A percentile compares a stretch with the other conserved stretches of the same genome.
Evolutionary conservation across 768 basidiomycete genomes (phyloP).

Genomic region (Leccinum pellstonianum): DNA sequence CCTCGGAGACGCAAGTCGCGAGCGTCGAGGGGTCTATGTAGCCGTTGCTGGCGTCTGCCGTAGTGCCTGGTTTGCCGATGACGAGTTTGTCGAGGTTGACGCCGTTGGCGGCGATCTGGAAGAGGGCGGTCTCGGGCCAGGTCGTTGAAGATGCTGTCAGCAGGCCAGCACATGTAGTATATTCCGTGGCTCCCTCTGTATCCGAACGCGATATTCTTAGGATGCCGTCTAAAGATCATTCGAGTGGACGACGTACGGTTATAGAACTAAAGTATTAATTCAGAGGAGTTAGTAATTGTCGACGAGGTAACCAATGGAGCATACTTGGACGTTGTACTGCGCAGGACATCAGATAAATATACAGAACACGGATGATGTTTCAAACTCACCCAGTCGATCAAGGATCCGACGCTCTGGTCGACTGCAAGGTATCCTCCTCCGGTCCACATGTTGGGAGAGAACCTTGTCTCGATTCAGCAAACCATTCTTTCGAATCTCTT

Average conservation of each 20-base stretch:
- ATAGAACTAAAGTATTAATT: constrained; percentile 23
- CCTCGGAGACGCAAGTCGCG: constrained; percentile 58
- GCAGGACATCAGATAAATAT: background rate
- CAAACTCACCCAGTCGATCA: constrained; percentile 44
- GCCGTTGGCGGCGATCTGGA: constrained; percentile 52
- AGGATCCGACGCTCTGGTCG: constrained; percentile 36
- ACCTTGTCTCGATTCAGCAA: constrained; percentile 13
- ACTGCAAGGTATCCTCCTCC: constrained; percentile 42
- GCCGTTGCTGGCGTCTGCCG: constrained; percentile 45
- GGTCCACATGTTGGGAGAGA: constrained; percentile 19
- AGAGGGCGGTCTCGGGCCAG: constrained; percentile 61
- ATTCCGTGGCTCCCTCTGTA: constrained; percentile 60
- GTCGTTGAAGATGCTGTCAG: constrained; percentile 54
- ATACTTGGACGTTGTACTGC: constrained; percentile 41
- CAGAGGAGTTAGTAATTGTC: constrained; percentile 3
- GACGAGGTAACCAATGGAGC: background rate
- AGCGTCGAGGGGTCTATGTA: constrained; percentile 60
- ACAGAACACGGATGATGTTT: background rate
- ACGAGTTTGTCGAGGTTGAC: constrained; percentile 50
- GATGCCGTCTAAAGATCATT: background rate
- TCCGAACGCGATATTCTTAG: background rate
- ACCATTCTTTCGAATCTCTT: background rate
- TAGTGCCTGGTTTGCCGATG: constrained; percentile 52
- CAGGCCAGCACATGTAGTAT: constrained; percentile 61
- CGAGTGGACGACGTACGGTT: constrained; percentile 22